These are phyloP conservation scores for Hygrophila difformis DNA, from an alignment of 257 asterid species.

Conservation along the genomic window DNA sequence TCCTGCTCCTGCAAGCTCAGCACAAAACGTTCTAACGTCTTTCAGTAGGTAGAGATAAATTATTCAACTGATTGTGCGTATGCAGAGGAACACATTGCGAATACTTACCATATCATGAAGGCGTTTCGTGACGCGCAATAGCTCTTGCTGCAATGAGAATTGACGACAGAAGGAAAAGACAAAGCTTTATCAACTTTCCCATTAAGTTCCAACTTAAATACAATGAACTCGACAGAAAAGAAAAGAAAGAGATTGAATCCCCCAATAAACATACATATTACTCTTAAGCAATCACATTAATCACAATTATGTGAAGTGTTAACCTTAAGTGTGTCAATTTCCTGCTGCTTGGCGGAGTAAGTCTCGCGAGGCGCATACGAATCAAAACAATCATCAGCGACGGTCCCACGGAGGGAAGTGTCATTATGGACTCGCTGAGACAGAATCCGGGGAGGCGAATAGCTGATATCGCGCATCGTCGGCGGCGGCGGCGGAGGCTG, in stretches of 20 bases:
- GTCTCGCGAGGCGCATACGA: slow-evolving; percentile 19
- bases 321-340: slow-evolving; percentile 55
- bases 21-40: neutral
- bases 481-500: slow-evolving; percentile 22
- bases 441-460: slow-evolving; percentile 78
- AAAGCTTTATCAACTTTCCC: slow-evolving; percentile 4
- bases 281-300: neutral
- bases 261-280: neutral
- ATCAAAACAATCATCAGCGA: slow-evolving; percentile 18
- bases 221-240: no score
- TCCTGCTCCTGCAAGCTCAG: slow-evolving; percentile 55
- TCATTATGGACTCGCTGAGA: slow-evolving; percentile 50
- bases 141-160: slow-evolving; percentile 53
- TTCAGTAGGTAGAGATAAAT: neutral
- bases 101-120: slow-evolving; percentile 45
- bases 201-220: neutral
- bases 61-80: neutral
- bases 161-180: neutral
- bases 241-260: neutral
- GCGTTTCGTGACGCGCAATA: slow-evolving; percentile 52
- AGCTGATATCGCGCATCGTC: slow-evolving; percentile 23
- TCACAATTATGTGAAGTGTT: neutral
- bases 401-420: neutral
- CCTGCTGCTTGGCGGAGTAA: slow-evolving; percentile 29
- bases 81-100: neutral